These are phyloP conservation scores for Pholiota molesta DNA, from an alignment of 768 basidiomycete species.

Conservation along the genomic window DNA sequence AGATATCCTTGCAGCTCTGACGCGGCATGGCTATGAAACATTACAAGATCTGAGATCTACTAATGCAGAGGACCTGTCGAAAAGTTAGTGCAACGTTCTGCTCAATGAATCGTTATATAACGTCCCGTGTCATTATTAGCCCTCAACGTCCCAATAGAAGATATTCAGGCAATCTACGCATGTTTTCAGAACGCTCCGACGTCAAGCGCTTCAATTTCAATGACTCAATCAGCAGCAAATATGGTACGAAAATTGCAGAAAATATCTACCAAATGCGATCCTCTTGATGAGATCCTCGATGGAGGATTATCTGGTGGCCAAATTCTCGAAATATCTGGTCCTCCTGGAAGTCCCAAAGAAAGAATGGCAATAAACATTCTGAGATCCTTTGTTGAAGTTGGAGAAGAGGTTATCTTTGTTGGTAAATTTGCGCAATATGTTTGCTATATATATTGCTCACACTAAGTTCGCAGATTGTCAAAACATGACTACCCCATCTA, in stretches of 20 bases:
- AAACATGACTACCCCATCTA: slow-evolving; percentile 42
- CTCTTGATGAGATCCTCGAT: slow-evolving; percentile 60
- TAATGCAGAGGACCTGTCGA: slow-evolving; percentile 49
- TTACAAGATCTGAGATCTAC: slow-evolving; percentile 50
- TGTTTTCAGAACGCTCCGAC: slow-evolving; percentile 37
- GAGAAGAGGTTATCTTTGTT: slow-evolving; percentile 61
- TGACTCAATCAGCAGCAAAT: slow-evolving; percentile 63
- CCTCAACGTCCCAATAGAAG: slow-evolving; percentile 46
- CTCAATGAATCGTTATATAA: neutral
- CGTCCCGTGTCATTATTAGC: slow-evolving; percentile 36
- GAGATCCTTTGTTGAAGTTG: slow-evolving; percentile 46
- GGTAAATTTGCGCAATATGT: slow-evolving; percentile 45
- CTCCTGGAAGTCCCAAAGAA: slow-evolving; percentile 74
- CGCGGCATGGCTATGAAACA: slow-evolving; percentile 59
- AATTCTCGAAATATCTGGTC: slow-evolving; percentile 75
- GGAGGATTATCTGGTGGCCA: slow-evolving; percentile 66
- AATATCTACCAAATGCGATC: slow-evolving; percentile 46
- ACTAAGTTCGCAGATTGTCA: slow-evolving; percentile 43
- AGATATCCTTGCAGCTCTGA: slow-evolving; percentile 47
- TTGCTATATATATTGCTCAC: slow-evolving; percentile 3
- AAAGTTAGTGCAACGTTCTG: slow-evolving; percentile 38
- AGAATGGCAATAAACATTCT: slow-evolving; percentile 53
- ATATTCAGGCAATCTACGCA: slow-evolving; percentile 49
- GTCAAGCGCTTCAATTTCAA: slow-evolving; percentile 25
- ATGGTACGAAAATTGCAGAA: slow-evolving; percentile 29